Evolutionary conservation across 2,329 filamentous ascomycete genomes (phyloP).

Genomic region (Aspergillus oerlinghausenensis): DNA sequence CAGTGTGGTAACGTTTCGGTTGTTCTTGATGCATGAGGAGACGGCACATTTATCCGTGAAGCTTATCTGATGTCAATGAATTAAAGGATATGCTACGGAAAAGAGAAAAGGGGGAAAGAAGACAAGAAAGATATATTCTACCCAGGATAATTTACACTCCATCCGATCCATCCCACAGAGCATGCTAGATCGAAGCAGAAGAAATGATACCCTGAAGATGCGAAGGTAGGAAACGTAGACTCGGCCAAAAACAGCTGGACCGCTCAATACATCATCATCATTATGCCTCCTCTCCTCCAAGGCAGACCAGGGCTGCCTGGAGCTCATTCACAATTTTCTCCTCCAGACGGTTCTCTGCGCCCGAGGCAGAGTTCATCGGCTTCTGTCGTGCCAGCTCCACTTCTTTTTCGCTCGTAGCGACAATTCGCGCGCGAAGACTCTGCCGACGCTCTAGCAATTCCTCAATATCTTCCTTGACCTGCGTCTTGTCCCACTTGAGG

Average conservation of each 20-base stretch:
- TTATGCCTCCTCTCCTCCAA: slow-evolving; percentile 36
- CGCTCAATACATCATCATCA: slow-evolving; percentile 14
- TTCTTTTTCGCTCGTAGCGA: slow-evolving; percentile 70
- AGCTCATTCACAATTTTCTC: slow-evolving; percentile 69
- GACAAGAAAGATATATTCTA: background rate
- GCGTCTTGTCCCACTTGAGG: slow-evolving; percentile 68
- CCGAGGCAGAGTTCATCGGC: slow-evolving; percentile 36
- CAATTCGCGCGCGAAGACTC: slow-evolving; percentile 65
- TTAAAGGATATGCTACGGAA: background rate
- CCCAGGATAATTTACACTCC: background rate
- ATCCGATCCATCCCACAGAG: background rate
- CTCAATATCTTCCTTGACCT: slow-evolving; percentile 76
- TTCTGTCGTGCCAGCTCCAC: slow-evolving; percentile 53
- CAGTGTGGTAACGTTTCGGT: background rate
- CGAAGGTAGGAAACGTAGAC: slow-evolving; percentile 8
- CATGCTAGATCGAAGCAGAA: background rate
- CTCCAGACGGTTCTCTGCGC: slow-evolving; percentile 64
- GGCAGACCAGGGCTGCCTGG: slow-evolving; percentile 47
- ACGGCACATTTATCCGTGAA: background rate
- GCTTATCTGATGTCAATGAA: background rate
- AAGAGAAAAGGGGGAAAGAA: background rate
- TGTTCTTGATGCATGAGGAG: background rate
- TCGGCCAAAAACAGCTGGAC: slow-evolving; percentile 6
- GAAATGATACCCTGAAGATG: background rate
- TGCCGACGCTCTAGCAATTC: slow-evolving; percentile 69